Conservation (phyloP, 1,284 basidiomycete genomes). For the Leccinum pallidistipes region DNA sequence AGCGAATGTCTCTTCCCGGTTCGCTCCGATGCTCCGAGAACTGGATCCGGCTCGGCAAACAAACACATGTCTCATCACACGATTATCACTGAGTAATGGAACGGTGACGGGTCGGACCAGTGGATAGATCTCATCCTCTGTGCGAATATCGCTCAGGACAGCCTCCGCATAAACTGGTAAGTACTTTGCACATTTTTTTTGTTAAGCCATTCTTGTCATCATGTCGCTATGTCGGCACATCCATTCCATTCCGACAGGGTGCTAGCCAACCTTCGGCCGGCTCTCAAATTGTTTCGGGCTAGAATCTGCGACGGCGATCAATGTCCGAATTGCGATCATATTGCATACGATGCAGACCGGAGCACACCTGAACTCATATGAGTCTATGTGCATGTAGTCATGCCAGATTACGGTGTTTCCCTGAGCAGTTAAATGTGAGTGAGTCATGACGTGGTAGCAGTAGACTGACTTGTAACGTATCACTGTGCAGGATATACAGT, state of each 20-base stretch:
- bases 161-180: neutral
- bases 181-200: neutral
- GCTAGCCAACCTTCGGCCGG: neutral
- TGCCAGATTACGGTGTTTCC: neutral
- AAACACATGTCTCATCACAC: neutral
- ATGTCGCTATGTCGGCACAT: neutral
- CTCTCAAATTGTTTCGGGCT: neutral
- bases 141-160: neutral
- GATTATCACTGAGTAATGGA: neutral
- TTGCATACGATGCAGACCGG: no score
- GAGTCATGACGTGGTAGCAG: neutral
- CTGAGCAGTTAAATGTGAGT: neutral
- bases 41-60: neutral
- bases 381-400: neutral
- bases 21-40: conserved; percentile 19
- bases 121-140: neutral
- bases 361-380: neutral
- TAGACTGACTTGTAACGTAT: neutral
- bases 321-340: neutral
- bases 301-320: neutral
- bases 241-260: neutral
- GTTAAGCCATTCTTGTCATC: neutral
- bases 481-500: neutral
- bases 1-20: conserved; percentile 16
- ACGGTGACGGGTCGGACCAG: neutral